Base-by-base conservation (phyloP, 2,329 filamentous ascomycete genomes). In the Fusarium tuaranense region DNA sequence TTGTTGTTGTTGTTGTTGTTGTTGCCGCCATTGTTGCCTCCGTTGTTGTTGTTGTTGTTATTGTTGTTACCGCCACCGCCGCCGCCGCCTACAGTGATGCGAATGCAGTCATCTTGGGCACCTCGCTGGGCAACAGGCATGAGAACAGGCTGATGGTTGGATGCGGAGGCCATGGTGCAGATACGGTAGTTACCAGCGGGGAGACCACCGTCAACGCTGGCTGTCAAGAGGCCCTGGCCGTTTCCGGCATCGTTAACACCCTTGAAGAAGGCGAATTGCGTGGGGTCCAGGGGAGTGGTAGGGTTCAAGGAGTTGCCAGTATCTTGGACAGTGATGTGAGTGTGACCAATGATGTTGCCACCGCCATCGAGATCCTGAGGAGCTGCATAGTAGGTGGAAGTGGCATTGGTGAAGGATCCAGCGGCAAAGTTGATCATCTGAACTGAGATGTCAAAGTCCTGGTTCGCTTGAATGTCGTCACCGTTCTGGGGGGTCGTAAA, bases 51-150 rank as follows among this genome's bases (percentile, higher is more conserved):
- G n/a, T 76, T 66, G 14, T 70, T 71, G 12, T 71, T 72, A 7
- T 67, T 64, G 38, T 67, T 73, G 36, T 72, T 73, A 55, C 75
- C 73, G n/a, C 68, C 68, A 6, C 69, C 66, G 16, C 69, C 70
- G 51, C 77, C 71, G 18, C 72, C 76, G 2, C 72, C 77, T n/a
- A 91, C 89, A 53, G 86, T 88, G 78, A 92, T 90, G 78, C 89
- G 89, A 61, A 87, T 83, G 80, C 91, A 92, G 79, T 92, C 91
- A 76, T 93, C 91, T 80, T 92, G 90, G 55, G 89, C 86, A 82
- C 91, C 91, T 81, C 91, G 89, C 83, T 92, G 91, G 65, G 91
- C 91, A 63, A 92, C 88, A 62, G 90, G 90, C 90, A 92, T 92
- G 65, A 91, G 79, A 12, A 92, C 89, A 67, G 90, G 89, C 83